Conservation (phyloP, 1,139 yeast species). For the Zhuliangozyma blackwelliae region DNA sequence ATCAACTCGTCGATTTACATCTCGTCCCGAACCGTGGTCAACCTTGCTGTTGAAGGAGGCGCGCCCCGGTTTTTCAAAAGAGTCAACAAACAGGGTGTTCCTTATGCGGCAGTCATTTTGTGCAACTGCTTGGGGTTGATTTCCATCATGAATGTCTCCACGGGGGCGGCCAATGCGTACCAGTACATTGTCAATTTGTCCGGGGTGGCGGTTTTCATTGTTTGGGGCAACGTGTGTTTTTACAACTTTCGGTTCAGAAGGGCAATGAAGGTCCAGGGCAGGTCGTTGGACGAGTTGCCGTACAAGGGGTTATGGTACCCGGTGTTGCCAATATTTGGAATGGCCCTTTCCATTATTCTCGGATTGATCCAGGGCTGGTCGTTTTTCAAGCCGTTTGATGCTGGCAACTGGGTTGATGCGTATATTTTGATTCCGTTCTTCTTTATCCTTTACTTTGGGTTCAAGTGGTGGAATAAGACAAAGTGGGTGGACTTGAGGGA, state of each 20-base stretch:
- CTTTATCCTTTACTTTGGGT: slow-evolving; percentile 28
- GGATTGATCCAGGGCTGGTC: slow-evolving; percentile 71
- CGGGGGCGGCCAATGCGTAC: slow-evolving; percentile 54
- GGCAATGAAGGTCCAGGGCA: slow-evolving; percentile 45
- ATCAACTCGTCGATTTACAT: slow-evolving; percentile 51
- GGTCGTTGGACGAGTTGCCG: slow-evolving; percentile 47
- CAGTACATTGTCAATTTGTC: slow-evolving; percentile 49
- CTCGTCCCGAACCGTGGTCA: slow-evolving; percentile 49
- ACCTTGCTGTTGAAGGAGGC: slow-evolving; percentile 46
- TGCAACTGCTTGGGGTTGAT: slow-evolving; percentile 48
- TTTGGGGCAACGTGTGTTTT: slow-evolving; percentile 51
- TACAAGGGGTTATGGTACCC: slow-evolving; percentile 55
- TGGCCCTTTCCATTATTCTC: slow-evolving; percentile 47
- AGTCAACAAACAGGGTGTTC: slow-evolving; percentile 47
- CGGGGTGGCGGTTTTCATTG: slow-evolving; percentile 55
- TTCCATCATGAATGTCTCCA: slow-evolving; percentile 45
- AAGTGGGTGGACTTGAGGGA: slow-evolving; percentile 37
- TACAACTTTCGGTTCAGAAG: slow-evolving; percentile 48
- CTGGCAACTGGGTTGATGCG: slow-evolving; percentile 59
- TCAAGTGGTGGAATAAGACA: slow-evolving; percentile 39
- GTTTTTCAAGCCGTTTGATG: slow-evolving; percentile 56
- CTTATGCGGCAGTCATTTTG: slow-evolving; percentile 45
- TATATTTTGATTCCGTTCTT: slow-evolving; percentile 62
- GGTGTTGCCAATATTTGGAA: slow-evolving; percentile 46
- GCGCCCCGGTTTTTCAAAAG: slow-evolving; percentile 43